Evolutionary conservation across 352 stramenopile genomes (phyloP).

Genomic region (Pythium brassicae): DNA sequence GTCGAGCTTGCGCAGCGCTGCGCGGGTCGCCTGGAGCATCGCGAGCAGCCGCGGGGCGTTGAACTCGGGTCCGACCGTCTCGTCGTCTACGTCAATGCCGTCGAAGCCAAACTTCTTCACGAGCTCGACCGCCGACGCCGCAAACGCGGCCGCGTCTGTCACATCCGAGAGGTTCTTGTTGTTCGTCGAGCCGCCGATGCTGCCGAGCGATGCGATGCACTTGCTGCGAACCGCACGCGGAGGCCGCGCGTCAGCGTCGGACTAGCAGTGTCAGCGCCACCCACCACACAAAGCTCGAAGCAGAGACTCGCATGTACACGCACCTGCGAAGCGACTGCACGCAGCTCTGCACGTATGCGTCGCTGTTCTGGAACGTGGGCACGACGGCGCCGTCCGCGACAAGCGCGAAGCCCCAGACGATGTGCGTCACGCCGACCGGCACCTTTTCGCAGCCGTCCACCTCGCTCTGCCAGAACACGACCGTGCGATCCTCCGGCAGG

Average conservation of each 20-base stretch:
- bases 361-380: constrained; percentile 53
- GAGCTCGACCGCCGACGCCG: constrained; percentile 37
- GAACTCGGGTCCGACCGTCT: constrained; percentile 60
- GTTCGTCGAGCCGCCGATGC: constrained; percentile 71
- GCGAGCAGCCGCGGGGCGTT: constrained; percentile 38
- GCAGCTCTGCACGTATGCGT: constrained; percentile 49
- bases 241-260: background rate
- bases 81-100: constrained; percentile 72
- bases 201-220: constrained; percentile 55
- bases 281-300: too few relatives aligned
- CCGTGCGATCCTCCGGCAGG: constrained; percentile 42
- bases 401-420: constrained; percentile 73
- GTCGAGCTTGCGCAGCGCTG: constrained; percentile 28
- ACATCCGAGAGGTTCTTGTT: constrained; percentile 53
- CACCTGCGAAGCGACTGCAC: constrained; percentile 46
- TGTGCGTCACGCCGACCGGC: constrained; percentile 61
- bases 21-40: constrained; percentile 43
- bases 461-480: constrained; percentile 82
- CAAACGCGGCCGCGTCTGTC: constrained; percentile 40
- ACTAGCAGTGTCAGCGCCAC: background rate
- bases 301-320: too few relatives aligned
- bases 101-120: constrained; percentile 66
- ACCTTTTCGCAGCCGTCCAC: constrained; percentile 67
- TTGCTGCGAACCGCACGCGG: constrained; percentile 16
- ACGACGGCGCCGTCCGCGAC: constrained; percentile 44